Conservation (phyloP, 306 rosid genomes). For the Medicago lupulina region DNA sequence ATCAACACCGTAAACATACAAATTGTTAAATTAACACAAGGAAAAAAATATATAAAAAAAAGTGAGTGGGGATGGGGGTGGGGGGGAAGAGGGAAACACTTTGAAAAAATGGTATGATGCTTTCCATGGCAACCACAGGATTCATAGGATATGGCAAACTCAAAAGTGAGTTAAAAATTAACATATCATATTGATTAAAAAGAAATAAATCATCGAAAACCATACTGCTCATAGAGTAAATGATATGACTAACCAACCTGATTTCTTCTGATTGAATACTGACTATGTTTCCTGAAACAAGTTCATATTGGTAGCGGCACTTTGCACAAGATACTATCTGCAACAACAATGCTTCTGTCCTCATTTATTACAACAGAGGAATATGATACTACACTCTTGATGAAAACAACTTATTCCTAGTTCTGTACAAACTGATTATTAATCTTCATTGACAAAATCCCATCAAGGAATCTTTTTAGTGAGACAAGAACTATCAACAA, state of each 20-base stretch:
- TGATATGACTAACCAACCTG: constrained; percentile 65
- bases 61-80: background rate
- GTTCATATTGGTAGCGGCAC: constrained; percentile 92
- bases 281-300: constrained; percentile 82
- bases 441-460: constrained; percentile 26
- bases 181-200: constrained; percentile 10
- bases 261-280: constrained; percentile 91
- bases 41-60: background rate
- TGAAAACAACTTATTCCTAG: constrained; percentile 22
- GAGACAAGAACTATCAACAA: constrained; percentile 26
- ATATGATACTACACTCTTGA: background rate
- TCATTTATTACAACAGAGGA: constrained; percentile 35
- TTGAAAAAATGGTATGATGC: constrained; percentile 23
- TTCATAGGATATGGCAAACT: constrained; percentile 24
- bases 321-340: constrained; percentile 92
- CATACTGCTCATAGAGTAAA: constrained; percentile 29
- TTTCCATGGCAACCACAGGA: constrained; percentile 12
- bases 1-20: constrained; percentile 76
- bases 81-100: background rate
- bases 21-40: constrained; percentile 43
- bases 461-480: constrained; percentile 11
- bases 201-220: background rate
- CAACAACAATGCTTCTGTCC: constrained; percentile 40
- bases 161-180: constrained; percentile 23
- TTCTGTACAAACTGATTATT: background rate